These are phyloP conservation scores for Paecilomyces fulvus DNA, from an alignment of 2,329 filamentous ascomycete genomes.

Conservation along the genomic window DNA sequence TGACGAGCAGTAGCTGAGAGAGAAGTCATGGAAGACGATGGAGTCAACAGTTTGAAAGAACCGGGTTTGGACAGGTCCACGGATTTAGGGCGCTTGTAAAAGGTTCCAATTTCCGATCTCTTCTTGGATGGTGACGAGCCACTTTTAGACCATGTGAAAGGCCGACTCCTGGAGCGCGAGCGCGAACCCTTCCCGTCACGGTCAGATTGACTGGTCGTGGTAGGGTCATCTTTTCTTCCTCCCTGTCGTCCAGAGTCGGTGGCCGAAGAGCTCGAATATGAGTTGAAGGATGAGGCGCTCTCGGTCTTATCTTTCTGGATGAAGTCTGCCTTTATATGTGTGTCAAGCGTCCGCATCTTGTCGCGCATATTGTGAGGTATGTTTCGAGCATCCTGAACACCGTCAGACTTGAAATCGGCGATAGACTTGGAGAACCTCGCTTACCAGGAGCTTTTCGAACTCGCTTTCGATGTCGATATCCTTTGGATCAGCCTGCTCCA, in stretches of 20 bases:
- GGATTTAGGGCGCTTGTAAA: constrained; percentile 63
- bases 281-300: constrained; percentile 44
- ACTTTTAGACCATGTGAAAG: constrained; percentile 70
- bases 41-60: constrained; percentile 49
- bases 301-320: constrained; percentile 80
- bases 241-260: constrained; percentile 25
- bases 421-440: constrained; percentile 50
- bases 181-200: constrained; percentile 39
- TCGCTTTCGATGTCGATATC: constrained; percentile 53
- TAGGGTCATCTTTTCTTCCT: constrained; percentile 31
- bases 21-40: constrained; percentile 46
- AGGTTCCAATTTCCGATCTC: constrained; percentile 56
- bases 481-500: constrained; percentile 42
- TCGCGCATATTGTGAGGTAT: constrained; percentile 90
- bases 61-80: constrained; percentile 58
- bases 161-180: constrained; percentile 57
- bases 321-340: constrained; percentile 91
- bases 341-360: constrained; percentile 84
- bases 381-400: constrained; percentile 69
- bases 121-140: constrained; percentile 66
- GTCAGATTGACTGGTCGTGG: constrained; percentile 18
- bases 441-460: constrained; percentile 53
- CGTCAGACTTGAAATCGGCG: constrained; percentile 35
- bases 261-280: constrained; percentile 18
- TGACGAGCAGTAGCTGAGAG: constrained; percentile 57